A percentile compares a stretch with the other conserved stretches of the same genome.
Conservation (phyloP, 108 stramenopile genomes). For the Ochromonas danica region DNA sequence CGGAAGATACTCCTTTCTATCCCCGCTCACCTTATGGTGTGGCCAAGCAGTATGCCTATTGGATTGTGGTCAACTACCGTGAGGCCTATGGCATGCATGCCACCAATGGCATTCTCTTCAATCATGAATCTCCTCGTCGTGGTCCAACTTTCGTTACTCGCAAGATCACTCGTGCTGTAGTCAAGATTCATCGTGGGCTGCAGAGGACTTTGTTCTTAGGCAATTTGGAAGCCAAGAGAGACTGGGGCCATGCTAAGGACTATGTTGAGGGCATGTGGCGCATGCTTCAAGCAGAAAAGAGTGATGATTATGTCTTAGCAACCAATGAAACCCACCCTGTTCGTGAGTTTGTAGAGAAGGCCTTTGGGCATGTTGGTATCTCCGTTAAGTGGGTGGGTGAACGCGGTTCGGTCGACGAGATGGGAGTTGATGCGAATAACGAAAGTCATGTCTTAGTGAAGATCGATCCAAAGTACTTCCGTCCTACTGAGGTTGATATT, state of each 20-base stretch:
- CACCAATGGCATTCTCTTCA: slow-evolving; percentile 95
- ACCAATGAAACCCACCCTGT: slow-evolving; percentile 96
- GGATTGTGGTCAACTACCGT: slow-evolving; percentile 98
- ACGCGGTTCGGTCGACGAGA: slow-evolving; percentile 81
- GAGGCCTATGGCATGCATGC: slow-evolving; percentile 98
- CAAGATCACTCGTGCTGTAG: slow-evolving; percentile 92
- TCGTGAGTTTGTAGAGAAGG: slow-evolving; percentile 92
- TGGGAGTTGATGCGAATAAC: slow-evolving; percentile 83
- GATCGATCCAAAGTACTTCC: slow-evolving; percentile 94
- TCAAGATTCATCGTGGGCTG: slow-evolving; percentile 73
- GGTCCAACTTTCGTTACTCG: slow-evolving; percentile 97
- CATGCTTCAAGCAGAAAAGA: slow-evolving; percentile 89
- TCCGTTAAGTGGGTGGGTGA: slow-evolving; percentile 84
- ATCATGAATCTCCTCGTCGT: slow-evolving; percentile 96
- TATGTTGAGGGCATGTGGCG: slow-evolving; percentile 99
- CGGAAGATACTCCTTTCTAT: slow-evolving; percentile 98
- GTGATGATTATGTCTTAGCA: slow-evolving; percentile 96
- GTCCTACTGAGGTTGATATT: slow-evolving; percentile 97
- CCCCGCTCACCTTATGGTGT: slow-evolving; percentile 98
- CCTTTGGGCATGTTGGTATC: slow-evolving; percentile 76
- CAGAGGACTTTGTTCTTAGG: slow-evolving; percentile 89
- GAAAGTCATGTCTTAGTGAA: slow-evolving; percentile 75
- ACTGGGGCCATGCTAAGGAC: slow-evolving; percentile 99
- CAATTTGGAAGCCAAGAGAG: slow-evolving; percentile 96
- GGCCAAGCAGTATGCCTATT: slow-evolving; percentile 95